Conservation (phyloP, 208 protist species). For the Vickermania ingenoplastis region DNA sequence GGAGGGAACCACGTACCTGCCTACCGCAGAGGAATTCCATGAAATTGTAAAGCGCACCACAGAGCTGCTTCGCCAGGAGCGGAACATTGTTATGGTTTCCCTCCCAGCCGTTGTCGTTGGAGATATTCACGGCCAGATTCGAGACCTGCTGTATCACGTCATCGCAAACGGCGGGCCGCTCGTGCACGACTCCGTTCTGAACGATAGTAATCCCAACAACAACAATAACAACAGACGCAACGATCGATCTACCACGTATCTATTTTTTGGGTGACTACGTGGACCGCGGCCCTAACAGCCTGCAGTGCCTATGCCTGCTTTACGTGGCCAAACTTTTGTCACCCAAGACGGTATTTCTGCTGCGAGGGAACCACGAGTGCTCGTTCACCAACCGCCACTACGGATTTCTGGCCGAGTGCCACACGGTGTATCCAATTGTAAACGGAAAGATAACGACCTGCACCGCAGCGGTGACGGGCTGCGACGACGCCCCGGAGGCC, state of each 20-base stretch:
- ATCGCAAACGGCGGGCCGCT: slow-evolving; percentile 56
- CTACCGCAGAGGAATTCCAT: slow-evolving; percentile 62
- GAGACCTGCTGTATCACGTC: slow-evolving; percentile 59
- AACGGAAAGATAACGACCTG: slow-evolving; percentile 28
- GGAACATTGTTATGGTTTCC: slow-evolving; percentile 94
- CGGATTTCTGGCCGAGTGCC: slow-evolving; percentile 99
- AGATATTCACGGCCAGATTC: slow-evolving; percentile 81
- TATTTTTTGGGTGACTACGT: slow-evolving; percentile 99
- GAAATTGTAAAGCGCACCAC: slow-evolving; percentile 60
- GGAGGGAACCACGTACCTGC: slow-evolving; percentile 33
- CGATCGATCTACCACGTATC: slow-evolving; percentile 72
- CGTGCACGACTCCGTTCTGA: slow-evolving; percentile 16
- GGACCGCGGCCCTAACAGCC: slow-evolving; percentile 94
- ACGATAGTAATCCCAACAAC: not conserved
- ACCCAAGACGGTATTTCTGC: slow-evolving; percentile 96
- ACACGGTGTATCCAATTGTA: slow-evolving; percentile 71
- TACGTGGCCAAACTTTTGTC: slow-evolving; percentile 97
- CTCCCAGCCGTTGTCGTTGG: slow-evolving; percentile 87
- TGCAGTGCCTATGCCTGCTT: slow-evolving; percentile 93
- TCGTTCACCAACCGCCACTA: slow-evolving; percentile 98
- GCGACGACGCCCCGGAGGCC: not conserved
- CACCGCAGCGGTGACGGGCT: slow-evolving; percentile 3
- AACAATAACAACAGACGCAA: slow-evolving; percentile 1
- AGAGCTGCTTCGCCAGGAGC: slow-evolving; percentile 84
- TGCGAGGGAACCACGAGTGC: slow-evolving; percentile 99